Percentiles rank a stretch among this genome's conserved stretches.
Conservation (phyloP, 1,139 yeast species). For the Diutina catenulata region DNA sequence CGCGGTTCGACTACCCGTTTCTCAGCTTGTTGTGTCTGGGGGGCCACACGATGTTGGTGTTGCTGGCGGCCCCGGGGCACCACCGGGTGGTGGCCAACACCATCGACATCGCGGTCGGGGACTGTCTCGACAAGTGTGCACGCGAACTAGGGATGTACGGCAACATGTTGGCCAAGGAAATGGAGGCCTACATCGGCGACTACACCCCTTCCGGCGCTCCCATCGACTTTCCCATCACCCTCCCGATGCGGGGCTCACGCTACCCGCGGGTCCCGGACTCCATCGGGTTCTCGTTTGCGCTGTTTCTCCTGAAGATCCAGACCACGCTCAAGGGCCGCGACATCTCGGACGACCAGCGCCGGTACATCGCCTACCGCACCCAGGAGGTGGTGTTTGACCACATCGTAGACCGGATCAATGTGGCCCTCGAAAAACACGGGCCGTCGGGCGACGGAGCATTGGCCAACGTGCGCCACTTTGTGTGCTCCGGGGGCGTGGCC, state of each 20-base stretch:
- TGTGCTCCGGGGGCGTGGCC: conserved; percentile 93
- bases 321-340: not conserved
- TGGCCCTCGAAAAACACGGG: conserved; percentile 34
- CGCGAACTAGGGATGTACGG: conserved; percentile 72
- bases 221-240: conserved; percentile 15
- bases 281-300: conserved; percentile 62
- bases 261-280: conserved; percentile 15
- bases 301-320: conserved; percentile 30
- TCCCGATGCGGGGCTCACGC: conserved; percentile 16
- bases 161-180: conserved; percentile 73
- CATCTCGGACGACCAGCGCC: conserved; percentile 15
- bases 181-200: conserved; percentile 44
- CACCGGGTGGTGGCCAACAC: conserved; percentile 73
- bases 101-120: conserved; percentile 86
- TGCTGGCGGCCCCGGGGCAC: conserved; percentile 43
- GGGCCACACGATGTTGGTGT: conserved; percentile 87
- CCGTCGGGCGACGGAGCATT: conserved; percentile 23
- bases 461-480: conserved; percentile 40
- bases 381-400: conserved; percentile 67
- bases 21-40: conserved; percentile 78
- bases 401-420: conserved; percentile 48
- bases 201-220: conserved; percentile 8
- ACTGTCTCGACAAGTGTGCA: conserved; percentile 87
- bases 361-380: conserved; percentile 44
- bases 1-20: conserved; percentile 50